A percentile compares a stretch with the other conserved stretches of the same genome.
Evolutionary conservation across 116 monocot genomes (phyloP).

Genomic region (Iris pallida): DNA sequence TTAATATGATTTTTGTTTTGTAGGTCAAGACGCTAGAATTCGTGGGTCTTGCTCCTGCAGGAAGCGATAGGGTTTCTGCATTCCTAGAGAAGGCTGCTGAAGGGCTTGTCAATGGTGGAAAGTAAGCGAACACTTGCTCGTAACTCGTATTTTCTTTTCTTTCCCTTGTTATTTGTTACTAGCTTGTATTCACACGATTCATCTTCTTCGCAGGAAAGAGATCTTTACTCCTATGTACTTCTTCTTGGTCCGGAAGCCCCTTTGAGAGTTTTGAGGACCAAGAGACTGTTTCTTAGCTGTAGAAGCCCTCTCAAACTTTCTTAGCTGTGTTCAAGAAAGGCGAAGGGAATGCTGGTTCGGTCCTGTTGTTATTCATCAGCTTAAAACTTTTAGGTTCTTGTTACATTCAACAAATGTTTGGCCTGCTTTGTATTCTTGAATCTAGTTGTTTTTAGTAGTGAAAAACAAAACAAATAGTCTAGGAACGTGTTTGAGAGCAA

Average conservation of each 20-base stretch:
- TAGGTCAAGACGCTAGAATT: conserved; percentile 82
- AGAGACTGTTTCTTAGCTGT: not conserved
- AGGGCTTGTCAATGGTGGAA: conserved; percentile 92
- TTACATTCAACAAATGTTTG: no score
- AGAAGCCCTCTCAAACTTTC: not conserved
- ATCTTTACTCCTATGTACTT: conserved; percentile 97
- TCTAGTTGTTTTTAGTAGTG: no score
- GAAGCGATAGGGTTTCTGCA: conserved; percentile 83
- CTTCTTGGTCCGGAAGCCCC: conserved; percentile 77
- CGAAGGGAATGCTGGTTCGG: no score
- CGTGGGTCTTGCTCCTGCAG: conserved; percentile 73
- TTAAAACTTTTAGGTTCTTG: no score
- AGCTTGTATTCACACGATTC: not conserved
- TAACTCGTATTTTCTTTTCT: not conserved
- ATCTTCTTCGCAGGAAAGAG: conserved; percentile 63
- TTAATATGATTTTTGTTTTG: conserved; percentile 5
- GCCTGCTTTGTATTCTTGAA: no score
- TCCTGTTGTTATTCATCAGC: no score
- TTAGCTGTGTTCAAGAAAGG: no score
- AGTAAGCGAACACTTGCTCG: conserved; percentile 26
- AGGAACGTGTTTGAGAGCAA: no score
- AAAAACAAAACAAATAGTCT: no score
- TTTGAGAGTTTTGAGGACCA: conserved; percentile 15
- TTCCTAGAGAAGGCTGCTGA: conserved; percentile 96
- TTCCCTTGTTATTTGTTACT: not conserved